Evolutionary conservation across 257 asterid genomes (phyloP).

Genomic region (Avicennia marina): DNA sequence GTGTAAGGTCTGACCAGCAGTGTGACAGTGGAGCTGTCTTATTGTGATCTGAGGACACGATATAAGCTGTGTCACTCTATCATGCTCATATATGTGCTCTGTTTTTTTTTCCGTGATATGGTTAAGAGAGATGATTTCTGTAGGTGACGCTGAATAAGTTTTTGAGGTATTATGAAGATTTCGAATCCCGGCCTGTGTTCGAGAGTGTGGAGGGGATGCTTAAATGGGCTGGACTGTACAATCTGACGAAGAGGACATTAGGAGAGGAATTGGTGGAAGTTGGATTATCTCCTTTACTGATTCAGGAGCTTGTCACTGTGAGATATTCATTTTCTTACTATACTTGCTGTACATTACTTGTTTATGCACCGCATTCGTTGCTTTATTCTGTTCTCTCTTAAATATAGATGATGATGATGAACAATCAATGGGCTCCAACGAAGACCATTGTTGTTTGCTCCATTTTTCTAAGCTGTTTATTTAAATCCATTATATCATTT

Average conservation of each 20-base stretch:
- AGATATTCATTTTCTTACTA: constrained; percentile 22
- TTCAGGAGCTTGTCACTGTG: constrained; percentile 85
- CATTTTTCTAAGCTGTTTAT: no score
- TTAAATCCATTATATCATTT: no score
- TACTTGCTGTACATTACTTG: constrained; percentile 4
- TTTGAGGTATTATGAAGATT: constrained; percentile 59
- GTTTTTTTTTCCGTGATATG: constrained; percentile 13
- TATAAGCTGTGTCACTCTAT: background rate
- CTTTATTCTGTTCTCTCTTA: constrained; percentile 8
- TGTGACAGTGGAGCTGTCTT: background rate
- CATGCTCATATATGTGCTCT: background rate
- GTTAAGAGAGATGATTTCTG: constrained; percentile 9
- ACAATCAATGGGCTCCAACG: no score
- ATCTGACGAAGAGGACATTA: constrained; percentile 54
- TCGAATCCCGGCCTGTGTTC: constrained; percentile 76
- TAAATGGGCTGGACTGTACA: constrained; percentile 82
- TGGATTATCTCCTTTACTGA: constrained; percentile 56
- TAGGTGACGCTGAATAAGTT: constrained; percentile 52
- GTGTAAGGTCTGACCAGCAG: background rate
- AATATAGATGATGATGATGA: no score
- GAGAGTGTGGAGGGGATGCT: constrained; percentile 83
- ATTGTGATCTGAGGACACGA: background rate
- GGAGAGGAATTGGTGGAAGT: constrained; percentile 53
- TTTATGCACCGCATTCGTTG: background rate
- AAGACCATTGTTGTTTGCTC: no score